Conservation (phyloP, 2,329 filamentous ascomycete genomes). For the Tolypocladium inflatum region DNA sequence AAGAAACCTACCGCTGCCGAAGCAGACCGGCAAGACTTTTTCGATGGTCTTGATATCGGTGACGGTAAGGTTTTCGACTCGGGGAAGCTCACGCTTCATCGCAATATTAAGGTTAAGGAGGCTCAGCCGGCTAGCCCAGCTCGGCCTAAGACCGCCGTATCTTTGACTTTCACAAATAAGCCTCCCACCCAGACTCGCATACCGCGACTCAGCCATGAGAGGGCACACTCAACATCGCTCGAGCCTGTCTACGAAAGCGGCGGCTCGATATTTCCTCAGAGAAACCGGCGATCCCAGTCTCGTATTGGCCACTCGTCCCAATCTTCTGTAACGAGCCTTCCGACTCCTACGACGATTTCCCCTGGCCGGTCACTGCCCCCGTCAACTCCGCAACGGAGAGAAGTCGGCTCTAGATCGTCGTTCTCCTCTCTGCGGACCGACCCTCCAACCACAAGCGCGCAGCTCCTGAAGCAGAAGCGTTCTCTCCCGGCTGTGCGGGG, state of each 20-base stretch:
- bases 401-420: constrained; percentile 46
- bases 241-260: constrained; percentile 90
- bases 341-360: constrained; percentile 50
- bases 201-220: constrained; percentile 66
- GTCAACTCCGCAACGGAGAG: constrained; percentile 51
- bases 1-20: constrained; percentile 25
- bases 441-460: constrained; percentile 55
- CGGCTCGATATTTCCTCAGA: constrained; percentile 52
- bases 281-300: constrained; percentile 54
- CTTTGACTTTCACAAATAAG: constrained; percentile 86
- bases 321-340: constrained; percentile 56
- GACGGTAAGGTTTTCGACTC: constrained; percentile 74
- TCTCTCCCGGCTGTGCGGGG: constrained; percentile 52
- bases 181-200: constrained; percentile 58
- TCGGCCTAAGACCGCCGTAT: constrained; percentile 66
- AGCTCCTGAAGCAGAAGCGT: constrained; percentile 55
- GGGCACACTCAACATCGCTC: constrained; percentile 61
- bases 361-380: constrained; percentile 43
- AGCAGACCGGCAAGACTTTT: constrained; percentile 63
- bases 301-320: constrained; percentile 60
- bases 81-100: constrained; percentile 74
- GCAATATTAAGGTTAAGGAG: constrained; percentile 82
- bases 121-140: constrained; percentile 59
- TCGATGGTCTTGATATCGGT: constrained; percentile 79
- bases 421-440: constrained; percentile 45